These are phyloP conservation scores for Fusarium sambucinum DNA, from an alignment of 2,329 filamentous ascomycete genomes.

Conservation along the genomic window DNA sequence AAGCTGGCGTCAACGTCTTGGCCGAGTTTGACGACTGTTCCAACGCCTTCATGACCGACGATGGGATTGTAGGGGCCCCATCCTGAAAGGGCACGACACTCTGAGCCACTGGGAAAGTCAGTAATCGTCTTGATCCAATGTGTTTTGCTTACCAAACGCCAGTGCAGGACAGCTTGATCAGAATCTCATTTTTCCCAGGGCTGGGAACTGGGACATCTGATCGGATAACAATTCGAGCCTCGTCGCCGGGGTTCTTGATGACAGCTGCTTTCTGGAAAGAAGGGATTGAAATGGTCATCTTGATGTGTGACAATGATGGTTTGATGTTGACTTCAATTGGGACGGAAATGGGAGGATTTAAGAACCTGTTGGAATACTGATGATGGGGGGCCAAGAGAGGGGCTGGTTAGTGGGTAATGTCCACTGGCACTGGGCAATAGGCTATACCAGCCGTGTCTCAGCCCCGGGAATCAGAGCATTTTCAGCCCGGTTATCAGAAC, in stretches of 20 bases:
- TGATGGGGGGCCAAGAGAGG: neutral
- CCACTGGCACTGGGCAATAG: no score
- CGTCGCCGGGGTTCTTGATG: conserved; percentile 29
- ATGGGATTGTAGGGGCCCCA: conserved; percentile 47
- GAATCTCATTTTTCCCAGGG: conserved; percentile 14
- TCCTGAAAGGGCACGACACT: conserved; percentile 48
- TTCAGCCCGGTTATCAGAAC: no score
- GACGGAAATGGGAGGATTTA: neutral
- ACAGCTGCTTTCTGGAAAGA: conserved; percentile 30
- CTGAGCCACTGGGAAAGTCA: conserved; percentile 46
- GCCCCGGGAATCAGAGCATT: no score
- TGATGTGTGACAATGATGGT: neutral
- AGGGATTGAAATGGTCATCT: conserved; percentile 14
- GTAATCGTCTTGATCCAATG: rapidly evolving
- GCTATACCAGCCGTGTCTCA: no score
- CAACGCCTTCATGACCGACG: conserved; percentile 52
- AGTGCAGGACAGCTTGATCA: conserved; percentile 38
- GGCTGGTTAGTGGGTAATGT: no score
- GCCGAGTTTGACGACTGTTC: conserved; percentile 49
- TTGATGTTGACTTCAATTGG: neutral
- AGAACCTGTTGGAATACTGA: neutral
- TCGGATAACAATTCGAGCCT: conserved; percentile 8
- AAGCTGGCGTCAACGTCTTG: conserved; percentile 43
- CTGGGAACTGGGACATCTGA: conserved; percentile 9
- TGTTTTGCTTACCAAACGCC: conserved; percentile 33